Evolutionary conservation across 202 grass and related monocot genomes (phyloP).

Genomic region (Eragrostis tef): DNA sequence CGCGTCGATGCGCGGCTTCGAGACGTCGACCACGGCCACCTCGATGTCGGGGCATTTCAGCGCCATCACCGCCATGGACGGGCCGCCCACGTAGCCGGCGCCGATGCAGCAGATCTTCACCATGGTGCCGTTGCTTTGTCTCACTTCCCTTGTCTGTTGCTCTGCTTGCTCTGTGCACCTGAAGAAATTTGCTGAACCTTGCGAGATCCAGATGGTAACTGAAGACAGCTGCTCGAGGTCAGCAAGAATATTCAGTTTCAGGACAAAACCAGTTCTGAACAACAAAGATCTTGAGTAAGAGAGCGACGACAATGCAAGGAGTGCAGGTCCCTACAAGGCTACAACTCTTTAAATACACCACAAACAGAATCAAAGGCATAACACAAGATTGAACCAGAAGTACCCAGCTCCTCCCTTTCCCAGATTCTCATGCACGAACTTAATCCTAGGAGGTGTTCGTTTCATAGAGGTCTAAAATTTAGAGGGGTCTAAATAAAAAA

Average conservation of each 20-base stretch:
- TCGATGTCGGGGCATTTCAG: constrained; percentile 54
- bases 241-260: too few relatives aligned
- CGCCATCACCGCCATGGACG: constrained; percentile 64
- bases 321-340: neutral
- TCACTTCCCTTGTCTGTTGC: neutral
- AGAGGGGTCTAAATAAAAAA: too few relatives aligned
- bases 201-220: neutral
- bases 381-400: constrained; percentile 9
- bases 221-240: too few relatives aligned
- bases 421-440: neutral
- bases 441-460: too few relatives aligned
- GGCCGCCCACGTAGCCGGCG: constrained; percentile 65
- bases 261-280: neutral
- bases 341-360: constrained; percentile 24
- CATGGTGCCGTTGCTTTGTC: constrained; percentile 21
- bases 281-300: neutral
- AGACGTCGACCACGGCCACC: constrained; percentile 61
- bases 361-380: neutral
- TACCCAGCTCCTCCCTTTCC: neutral
- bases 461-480: too few relatives aligned
- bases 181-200: neutral
- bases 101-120: constrained; percentile 79
- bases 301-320: neutral
- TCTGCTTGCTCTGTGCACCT: neutral
- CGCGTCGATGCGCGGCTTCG: constrained; percentile 49